Evolutionary conservation across 345 rosid species (phyloP).

Genomic region (Aurinia saxatilis): DNA sequence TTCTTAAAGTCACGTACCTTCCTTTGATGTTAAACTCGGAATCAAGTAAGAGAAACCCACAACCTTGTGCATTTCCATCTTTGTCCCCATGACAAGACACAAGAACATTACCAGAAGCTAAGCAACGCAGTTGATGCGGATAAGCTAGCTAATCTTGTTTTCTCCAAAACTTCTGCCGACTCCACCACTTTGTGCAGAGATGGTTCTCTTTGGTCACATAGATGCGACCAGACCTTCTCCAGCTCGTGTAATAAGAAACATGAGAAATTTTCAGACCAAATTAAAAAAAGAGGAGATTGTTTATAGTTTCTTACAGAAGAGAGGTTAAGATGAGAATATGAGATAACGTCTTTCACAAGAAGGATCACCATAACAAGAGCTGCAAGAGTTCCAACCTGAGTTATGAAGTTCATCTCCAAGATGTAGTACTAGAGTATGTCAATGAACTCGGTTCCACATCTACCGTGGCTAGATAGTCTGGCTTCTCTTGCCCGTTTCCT

Average conservation of each 20-base stretch:
- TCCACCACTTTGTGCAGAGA: constrained; percentile 62
- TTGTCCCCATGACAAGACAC: constrained; percentile 82
- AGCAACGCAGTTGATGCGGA: constrained; percentile 95
- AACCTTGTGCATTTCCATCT: constrained; percentile 80
- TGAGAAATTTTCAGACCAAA: neutral
- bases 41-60: constrained; percentile 80
- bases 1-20: neutral
- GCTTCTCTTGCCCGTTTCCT: constrained; percentile 71
- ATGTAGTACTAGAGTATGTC: constrained; percentile 55
- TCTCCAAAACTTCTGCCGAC: constrained; percentile 41
- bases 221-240: constrained; percentile 65
- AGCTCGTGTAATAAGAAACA: neutral
- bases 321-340: constrained; percentile 27
- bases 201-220: constrained; percentile 62
- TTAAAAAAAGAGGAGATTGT: neutral
- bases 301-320: constrained; percentile 12
- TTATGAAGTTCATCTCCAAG: constrained; percentile 84
- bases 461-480: constrained; percentile 72
- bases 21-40: constrained; percentile 76
- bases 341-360: constrained; percentile 54
- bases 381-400: constrained; percentile 85
- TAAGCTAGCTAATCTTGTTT: constrained; percentile 78
- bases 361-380: constrained; percentile 82
- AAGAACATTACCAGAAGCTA: constrained; percentile 76
- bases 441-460: constrained; percentile 72